Percentiles rank a stretch among this genome's conserved stretches.
phyloP scores from a whole-genome alignment of 2,329 filamentous ascomycete species.

The Fulvia fulva region DNA sequence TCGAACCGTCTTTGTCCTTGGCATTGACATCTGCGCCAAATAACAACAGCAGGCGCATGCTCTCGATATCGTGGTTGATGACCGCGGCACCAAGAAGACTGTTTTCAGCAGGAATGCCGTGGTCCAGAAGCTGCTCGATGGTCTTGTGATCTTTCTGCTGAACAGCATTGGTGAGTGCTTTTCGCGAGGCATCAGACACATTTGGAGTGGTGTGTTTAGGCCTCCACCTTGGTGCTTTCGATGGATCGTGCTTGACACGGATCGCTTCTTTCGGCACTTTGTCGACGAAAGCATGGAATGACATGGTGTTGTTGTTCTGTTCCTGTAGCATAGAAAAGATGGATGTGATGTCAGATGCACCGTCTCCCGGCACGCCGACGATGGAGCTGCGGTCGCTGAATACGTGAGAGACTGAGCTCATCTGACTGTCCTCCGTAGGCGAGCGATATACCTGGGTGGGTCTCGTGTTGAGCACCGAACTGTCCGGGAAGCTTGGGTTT shows the following conservation, averaged over 20 bases:
- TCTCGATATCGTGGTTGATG: conserved; percentile 26
- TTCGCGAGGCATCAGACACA: conserved; percentile 33
- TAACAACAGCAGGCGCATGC: conserved; percentile 53
- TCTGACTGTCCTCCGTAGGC: conserved; percentile 6
- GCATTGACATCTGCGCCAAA: conserved; percentile 58
- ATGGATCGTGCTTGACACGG: conserved; percentile 43
- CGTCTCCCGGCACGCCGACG: not conserved
- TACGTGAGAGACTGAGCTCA: conserved; percentile 6
- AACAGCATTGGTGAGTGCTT: conserved; percentile 38
- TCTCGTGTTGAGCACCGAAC: not conserved
- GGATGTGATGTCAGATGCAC: conserved; percentile 22
- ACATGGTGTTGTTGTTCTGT: conserved; percentile 20
- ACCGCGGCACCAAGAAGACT: conserved; percentile 25
- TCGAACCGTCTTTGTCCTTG: conserved; percentile 59
- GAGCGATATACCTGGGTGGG: not conserved
- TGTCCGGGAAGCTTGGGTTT: not conserved
- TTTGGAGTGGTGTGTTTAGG: conserved; percentile 22
- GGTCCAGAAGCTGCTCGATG: conserved; percentile 30
- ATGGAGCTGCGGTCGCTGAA: conserved; percentile 19
- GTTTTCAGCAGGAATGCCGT: conserved; percentile 9
- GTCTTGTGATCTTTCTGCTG: conserved; percentile 28
- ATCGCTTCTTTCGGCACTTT: conserved; percentile 45
- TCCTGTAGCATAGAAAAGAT: conserved; percentile 15
- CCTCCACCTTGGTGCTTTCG: conserved; percentile 20
- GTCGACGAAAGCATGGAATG: conserved; percentile 35